Base-by-base conservation (phyloP, 148 eudicot species). In the Silene uniflora region DNA sequence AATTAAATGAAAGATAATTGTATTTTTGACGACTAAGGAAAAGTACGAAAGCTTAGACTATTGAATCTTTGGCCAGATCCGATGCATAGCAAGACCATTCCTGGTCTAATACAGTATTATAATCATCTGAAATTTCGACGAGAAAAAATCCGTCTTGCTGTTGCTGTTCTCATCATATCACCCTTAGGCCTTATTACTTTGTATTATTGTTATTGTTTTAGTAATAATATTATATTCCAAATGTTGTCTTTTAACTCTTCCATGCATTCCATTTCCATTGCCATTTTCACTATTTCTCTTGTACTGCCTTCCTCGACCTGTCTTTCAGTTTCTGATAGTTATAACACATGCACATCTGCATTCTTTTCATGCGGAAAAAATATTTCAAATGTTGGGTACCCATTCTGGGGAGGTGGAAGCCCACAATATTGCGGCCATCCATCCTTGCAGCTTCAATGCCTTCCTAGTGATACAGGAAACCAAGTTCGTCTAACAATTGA, bases 341-440 rank as follows among this genome's bases (percentile, higher is more conserved):
- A 73, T 17, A 16, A 47, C 14, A 27, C 18, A 12, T 73, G 73
- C 61, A 4, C 49, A 56, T 6, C 73, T n/a, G 4, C 52, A 39
- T 24, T 60, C 5, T 5, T 52, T 54, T 60, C 81, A 5, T 79
- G 81, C 61, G 81, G 81, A 32, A 58, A n/a, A 7, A 19, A 9
- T 6, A 4, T 73, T 60, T 2, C 13, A 6, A 60, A 79, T 18
- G 16, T 79, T 27, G 77, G 81, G 47, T 79, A 73, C 35, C 81
- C 81, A 24, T 73, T 79, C 27, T 79, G 81, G 77, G 77, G 81
- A 10, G 54, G 13, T 27, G 73, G 62, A 6, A 79, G 81, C 60
- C 69, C 77, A 2, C 3, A 14, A 14, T 24, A 73, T 14, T 79
- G 77, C n/a, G 81, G 81, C 24, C 73, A 44, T 62, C 77, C 77